Percentiles rank a stretch among this genome's conserved stretches.
These are phyloP conservation scores for Akanthomyces muscarius DNA, from an alignment of 2,329 filamentous ascomycete genomes.

Conservation along the genomic window DNA sequence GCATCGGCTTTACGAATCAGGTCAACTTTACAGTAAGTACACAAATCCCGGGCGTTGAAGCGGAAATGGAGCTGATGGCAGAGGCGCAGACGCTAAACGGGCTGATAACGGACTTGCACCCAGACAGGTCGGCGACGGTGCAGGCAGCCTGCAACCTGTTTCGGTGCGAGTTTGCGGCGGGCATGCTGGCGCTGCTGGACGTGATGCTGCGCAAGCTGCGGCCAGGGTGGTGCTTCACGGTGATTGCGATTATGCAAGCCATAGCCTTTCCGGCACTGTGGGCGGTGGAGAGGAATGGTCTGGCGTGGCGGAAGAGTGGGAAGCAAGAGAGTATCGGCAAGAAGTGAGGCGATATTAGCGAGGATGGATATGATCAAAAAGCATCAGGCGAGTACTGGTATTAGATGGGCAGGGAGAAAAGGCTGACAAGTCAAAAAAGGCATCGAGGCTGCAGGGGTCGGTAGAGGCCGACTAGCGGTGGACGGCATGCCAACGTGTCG, in stretches of 20 bases:
- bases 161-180: slow-evolving; percentile 9
- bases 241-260: slow-evolving; percentile 10
- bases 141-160: slow-evolving; percentile 10
- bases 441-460: neutral
- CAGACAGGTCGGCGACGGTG: neutral
- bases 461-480: neutral
- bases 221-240: slow-evolving; percentile 5
- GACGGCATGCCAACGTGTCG: neutral
- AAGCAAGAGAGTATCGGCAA: slow-evolving; percentile 11
- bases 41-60: neutral
- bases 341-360: neutral
- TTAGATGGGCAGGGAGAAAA: neutral
- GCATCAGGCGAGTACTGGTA: too few relatives aligned
- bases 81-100: neutral
- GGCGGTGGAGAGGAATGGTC: slow-evolving; percentile 2
- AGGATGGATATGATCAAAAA: neutral
- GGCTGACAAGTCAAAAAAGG: neutral
- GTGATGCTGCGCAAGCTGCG: slow-evolving; percentile 4
- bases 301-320: slow-evolving; percentile 1
- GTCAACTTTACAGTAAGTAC: slow-evolving; percentile 1
- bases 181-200: slow-evolving; percentile 9
- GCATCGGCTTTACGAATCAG: slow-evolving; percentile 6
- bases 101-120: neutral
- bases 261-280: slow-evolving; percentile 9
- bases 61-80: neutral